A percentile compares a stretch with the other conserved stretches of the same genome.
phyloP scores from a whole-genome alignment of 176 grass and related monocot genomes.

The Luzula sylvatica region DNA sequence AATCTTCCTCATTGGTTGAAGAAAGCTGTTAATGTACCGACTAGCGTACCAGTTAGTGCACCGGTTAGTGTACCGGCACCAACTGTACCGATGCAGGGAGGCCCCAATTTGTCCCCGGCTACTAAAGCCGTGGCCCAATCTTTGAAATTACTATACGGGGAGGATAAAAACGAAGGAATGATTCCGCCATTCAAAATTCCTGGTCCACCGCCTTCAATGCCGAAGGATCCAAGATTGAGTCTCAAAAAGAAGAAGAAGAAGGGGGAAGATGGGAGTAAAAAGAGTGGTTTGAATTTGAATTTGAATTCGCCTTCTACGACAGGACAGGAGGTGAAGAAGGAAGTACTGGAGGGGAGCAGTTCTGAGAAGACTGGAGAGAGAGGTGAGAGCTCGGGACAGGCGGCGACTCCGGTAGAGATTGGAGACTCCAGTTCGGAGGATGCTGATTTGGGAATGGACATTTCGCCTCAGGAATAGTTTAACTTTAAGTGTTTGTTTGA shows the following conservation, averaged over 20 bases:
- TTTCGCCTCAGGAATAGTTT: neutral
- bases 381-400: neutral
- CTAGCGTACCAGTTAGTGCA: no score
- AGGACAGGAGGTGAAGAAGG: neutral
- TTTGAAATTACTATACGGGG: slow-evolving; percentile 70
- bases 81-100: slow-evolving; percentile 17
- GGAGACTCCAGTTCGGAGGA: slow-evolving; percentile 15
- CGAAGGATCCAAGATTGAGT: slow-evolving; percentile 66
- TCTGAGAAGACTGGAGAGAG: neutral
- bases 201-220: slow-evolving; percentile 39
- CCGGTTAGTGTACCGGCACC: neutral
- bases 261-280: slow-evolving; percentile 7
- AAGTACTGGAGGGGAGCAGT: neutral
- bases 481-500: neutral
- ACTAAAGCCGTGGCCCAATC: slow-evolving; percentile 75
- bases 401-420: neutral
- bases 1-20: slow-evolving; percentile 97
- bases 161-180: slow-evolving; percentile 36
- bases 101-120: slow-evolving; percentile 44
- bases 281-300: slow-evolving; percentile 14
- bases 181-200: slow-evolving; percentile 74
- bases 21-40: slow-evolving; percentile 62
- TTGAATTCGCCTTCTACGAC: slow-evolving; percentile 2
- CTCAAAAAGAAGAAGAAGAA: slow-evolving; percentile 49
- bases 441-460: neutral